Conservation (phyloP, 2,329 filamentous ascomycete genomes). For the Coleophoma eucalyptorum region DNA sequence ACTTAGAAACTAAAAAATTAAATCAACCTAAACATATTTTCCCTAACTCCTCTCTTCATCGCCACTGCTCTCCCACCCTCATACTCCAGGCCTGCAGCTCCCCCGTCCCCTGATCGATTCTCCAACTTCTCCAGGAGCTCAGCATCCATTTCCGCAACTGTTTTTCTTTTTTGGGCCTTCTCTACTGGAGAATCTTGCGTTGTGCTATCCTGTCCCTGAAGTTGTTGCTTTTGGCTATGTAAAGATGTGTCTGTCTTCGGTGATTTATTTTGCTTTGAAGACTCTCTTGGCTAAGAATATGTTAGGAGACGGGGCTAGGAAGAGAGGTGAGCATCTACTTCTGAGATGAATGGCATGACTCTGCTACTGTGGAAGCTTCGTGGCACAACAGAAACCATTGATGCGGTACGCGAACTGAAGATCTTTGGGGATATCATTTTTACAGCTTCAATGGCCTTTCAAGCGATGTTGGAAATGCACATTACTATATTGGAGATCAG, state of each 20-base stretch:
- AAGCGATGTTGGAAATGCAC: background rate
- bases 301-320: too few relatives aligned
- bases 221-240: background rate
- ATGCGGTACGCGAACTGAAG: background rate
- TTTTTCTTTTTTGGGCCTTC: conserved; percentile 40
- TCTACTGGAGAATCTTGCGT: background rate
- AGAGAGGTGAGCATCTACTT: too few relatives aligned
- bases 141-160: conserved; percentile 59
- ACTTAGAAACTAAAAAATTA: conserved; percentile 22
- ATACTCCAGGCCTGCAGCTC: conserved; percentile 68
- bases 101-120: conserved; percentile 64
- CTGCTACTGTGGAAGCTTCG: too few relatives aligned
- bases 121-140: conserved; percentile 65
- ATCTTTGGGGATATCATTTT: background rate
- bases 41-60: conserved; percentile 70
- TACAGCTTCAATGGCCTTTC: background rate
- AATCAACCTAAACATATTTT: conserved; percentile 76
- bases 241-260: background rate
- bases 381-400: too few relatives aligned
- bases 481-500: background rate
- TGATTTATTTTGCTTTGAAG: too few relatives aligned
- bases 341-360: too few relatives aligned
- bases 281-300: too few relatives aligned
- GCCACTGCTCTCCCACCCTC: conserved; percentile 69
- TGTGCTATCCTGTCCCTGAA: background rate